Evolutionary conservation across 1,284 basidiomycete species (phyloP), one percentile per base, ranked within the genome.

Genomic region (Microbotryum violaceum): DNA sequence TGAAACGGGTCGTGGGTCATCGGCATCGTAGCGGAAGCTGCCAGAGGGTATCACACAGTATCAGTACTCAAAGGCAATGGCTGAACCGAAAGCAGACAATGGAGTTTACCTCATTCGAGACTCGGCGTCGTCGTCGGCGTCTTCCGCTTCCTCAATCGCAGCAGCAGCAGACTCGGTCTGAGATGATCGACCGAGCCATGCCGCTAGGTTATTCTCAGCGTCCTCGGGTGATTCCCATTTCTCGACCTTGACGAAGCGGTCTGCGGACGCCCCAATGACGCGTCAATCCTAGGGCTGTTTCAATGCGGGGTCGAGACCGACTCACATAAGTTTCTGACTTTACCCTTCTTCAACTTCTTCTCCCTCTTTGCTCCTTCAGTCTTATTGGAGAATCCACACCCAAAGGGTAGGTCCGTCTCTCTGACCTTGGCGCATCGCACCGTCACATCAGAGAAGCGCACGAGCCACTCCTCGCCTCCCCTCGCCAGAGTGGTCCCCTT

Each of bases 371-470:
- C 66, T 64, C 61, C 51, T 65, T 67, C n/a, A 54, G 48, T 3
- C 66, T 45, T 6, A 1, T 49, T 49, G 9, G 66, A 68, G 47
- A 65, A 63, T 10, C 64, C 58, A 0, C 61, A 60, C 1, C 63
- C 62, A 7, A 65, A 56, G 18, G 27, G 48, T 84, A 97, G 74
- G 6, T 85, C 87, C 0, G 94, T 98, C 10, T 86, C 87, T 12
- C 94, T 94, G 2, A 85, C 87, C 57, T 89, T 81, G 72, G 93
- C 90, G 75, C 93, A 97, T 56, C 91, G 82, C 50, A 98, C 78
- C 14, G 92, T 87, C 51, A 98, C 93, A 74, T 98, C 94, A 59
- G 92, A 92, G 78, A 98, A 97, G 16, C 85, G 83, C 0, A 98
- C 88, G 58, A 94, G 80, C 94, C 94, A 98, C 55, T 86, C 86